Conservation (phyloP, 1,139 yeast species). For the Nadsonia starkeyi-henricii region DNA sequence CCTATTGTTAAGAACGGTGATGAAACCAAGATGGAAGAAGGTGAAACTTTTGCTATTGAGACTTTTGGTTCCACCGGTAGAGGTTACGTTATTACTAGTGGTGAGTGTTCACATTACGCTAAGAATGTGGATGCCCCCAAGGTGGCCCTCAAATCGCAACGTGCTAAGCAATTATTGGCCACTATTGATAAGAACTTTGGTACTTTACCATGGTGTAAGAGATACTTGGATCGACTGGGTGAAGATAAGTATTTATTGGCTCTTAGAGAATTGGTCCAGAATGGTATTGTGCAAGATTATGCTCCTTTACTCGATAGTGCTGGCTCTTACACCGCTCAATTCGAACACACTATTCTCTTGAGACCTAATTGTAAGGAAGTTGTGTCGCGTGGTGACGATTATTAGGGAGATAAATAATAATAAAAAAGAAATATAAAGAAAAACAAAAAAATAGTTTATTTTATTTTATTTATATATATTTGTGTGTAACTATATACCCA, state of each 20-base stretch:
- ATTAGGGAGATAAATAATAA: constrained; percentile 24
- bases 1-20: constrained; percentile 93
- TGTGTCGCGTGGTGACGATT: constrained; percentile 90
- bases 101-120: constrained; percentile 93
- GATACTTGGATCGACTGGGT: constrained; percentile 83
- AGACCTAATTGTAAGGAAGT: constrained; percentile 91
- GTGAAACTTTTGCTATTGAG: constrained; percentile 95
- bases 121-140: constrained; percentile 36
- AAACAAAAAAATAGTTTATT: background rate
- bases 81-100: constrained; percentile 74
- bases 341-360: constrained; percentile 80
- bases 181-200: constrained; percentile 75
- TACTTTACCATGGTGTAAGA: constrained; percentile 90
- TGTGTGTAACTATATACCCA: too few relatives aligned
- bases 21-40: constrained; percentile 96
- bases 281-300: constrained; percentile 81
- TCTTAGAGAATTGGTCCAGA: constrained; percentile 71
- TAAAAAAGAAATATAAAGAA: background rate
- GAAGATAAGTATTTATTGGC: constrained; percentile 86
- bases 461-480: background rate
- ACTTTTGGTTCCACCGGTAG: constrained; percentile 95
- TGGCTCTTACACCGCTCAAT: constrained; percentile 93
- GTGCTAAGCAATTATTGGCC: constrained; percentile 52
- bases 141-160: constrained; percentile 43
- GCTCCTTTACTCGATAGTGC: constrained; percentile 85